Base-by-base conservation (phyloP, 1,284 basidiomycete species). In the Volvariella surrecta region DNA sequence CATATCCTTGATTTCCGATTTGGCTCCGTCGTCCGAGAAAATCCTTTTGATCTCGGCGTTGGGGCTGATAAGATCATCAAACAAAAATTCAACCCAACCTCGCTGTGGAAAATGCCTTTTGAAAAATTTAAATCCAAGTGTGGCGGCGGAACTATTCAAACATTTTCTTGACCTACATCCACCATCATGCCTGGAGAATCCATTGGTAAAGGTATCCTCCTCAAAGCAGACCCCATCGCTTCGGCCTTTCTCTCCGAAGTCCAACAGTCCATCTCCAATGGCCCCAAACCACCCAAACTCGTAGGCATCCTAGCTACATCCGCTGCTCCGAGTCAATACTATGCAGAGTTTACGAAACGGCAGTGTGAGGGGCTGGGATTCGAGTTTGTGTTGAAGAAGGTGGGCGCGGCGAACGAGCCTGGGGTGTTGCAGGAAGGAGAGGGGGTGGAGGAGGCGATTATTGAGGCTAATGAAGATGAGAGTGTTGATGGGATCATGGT, bases 401-500 rank as follows among this genome's bases (percentile, higher is more conserved):
- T 82, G 11, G 91, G 84, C 0, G 73, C 78, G 2, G 82, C 92
- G 54, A 51, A 69, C 57, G 61, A 73, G 54, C 43, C 66, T 59
- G 58, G 76, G 58, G 46, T 77, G 59, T 8, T 15, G 6, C 58
- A 74, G 52, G 58, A 72, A 48, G 73, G 72, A 1, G 71, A 74
- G 37, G 89, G 86, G 9, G 90, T 92, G 9, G 93, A 96, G 61
- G 89, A 96, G 60, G 92, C 89, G 4, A 94, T 97, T 52, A 83
- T 98, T 45, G 90, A 94, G 57, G 88, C 92, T 16, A 97, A 97
- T 58, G 89, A 89, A 50, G 90, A 96, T 58, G 68, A 73, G 17
- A 72, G 70, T 48, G 79, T 96, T 4, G 81, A 96, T 65, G 94
- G 94, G n/a, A 92, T 97, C 58, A 95, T 98, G 93, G 93, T 90